Conservation (phyloP, 2,329 filamentous ascomycete species). For the Exophiala viscosa region DNA sequence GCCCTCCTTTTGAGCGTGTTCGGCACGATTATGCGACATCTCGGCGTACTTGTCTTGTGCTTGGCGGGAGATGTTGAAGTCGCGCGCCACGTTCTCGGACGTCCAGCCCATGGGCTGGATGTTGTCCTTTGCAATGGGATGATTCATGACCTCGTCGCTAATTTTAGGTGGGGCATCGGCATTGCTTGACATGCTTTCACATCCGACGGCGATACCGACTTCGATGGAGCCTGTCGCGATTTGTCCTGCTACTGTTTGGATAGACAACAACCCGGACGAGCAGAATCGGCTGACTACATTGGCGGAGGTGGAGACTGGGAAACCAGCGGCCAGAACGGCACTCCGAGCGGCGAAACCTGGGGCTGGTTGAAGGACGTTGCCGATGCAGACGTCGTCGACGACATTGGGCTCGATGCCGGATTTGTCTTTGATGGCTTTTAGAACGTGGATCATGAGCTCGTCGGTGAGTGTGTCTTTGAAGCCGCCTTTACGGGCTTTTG, state of each 20-base stretch:
- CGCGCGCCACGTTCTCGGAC: slow-evolving; percentile 91
- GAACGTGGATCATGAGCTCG: slow-evolving; percentile 78
- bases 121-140: slow-evolving; percentile 85
- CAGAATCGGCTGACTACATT: slow-evolving; percentile 91
- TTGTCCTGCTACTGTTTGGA: slow-evolving; percentile 88
- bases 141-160: slow-evolving; percentile 76
- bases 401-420: slow-evolving; percentile 83
- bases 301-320: slow-evolving; percentile 77
- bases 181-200: slow-evolving; percentile 91
- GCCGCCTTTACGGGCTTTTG: slow-evolving; percentile 85
- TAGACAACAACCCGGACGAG: slow-evolving; percentile 85
- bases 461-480: slow-evolving; percentile 92
- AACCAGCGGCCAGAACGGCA: slow-evolving; percentile 83
- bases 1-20: slow-evolving; percentile 77
- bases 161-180: slow-evolving; percentile 85
- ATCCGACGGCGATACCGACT: slow-evolving; percentile 85
- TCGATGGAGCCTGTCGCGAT: slow-evolving; percentile 92
- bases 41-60: slow-evolving; percentile 88
- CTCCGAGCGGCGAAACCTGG: slow-evolving; percentile 90
- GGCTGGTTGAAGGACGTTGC: slow-evolving; percentile 83
- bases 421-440: slow-evolving; percentile 75
- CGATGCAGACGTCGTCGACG: slow-evolving; percentile 90
- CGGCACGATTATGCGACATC: slow-evolving; percentile 81
- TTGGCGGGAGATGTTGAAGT: slow-evolving; percentile 67
- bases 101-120: slow-evolving; percentile 97